A percentile compares a stretch with the other conserved stretches of the same genome.
Conservation (phyloP, 176 grass and related monocot species). For the Rhipidocladum racemiflorum region DNA sequence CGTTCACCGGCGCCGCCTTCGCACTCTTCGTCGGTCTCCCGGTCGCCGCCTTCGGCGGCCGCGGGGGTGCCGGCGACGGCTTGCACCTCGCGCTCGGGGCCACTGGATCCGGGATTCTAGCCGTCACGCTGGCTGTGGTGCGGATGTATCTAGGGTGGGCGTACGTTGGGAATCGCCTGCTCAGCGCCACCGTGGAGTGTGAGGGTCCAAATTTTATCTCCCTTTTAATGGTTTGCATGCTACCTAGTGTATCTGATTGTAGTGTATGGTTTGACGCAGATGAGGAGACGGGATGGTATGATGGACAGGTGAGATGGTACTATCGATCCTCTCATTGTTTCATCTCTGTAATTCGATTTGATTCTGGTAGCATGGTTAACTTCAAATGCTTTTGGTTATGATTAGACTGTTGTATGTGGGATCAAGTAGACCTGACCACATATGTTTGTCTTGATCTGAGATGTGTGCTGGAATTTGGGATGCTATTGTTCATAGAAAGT, state of each 20-base stretch:
- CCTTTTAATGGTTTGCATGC: background rate
- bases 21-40: constrained; percentile 79
- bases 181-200: constrained; percentile 97
- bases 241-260: background rate
- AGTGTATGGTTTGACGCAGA: constrained; percentile 41
- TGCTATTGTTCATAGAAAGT: background rate
- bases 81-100: constrained; percentile 67
- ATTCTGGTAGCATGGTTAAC: background rate
- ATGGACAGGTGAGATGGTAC: constrained; percentile 71
- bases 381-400: background rate
- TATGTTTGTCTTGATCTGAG: background rate
- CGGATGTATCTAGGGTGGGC: constrained; percentile 98
- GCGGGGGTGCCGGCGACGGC: constrained; percentile 34
- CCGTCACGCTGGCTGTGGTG: constrained; percentile 77
- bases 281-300: constrained; percentile 98
- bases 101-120: constrained; percentile 64
- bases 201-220: constrained; percentile 19
- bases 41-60: constrained; percentile 68
- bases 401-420: background rate
- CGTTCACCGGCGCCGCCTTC: constrained; percentile 50
- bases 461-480: background rate
- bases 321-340: background rate
- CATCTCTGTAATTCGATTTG: background rate
- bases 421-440: background rate
- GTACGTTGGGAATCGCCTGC: constrained; percentile 86